phyloP scores from a whole-genome alignment of 345 rosid genomes.

The Gossypium australe region DNA sequence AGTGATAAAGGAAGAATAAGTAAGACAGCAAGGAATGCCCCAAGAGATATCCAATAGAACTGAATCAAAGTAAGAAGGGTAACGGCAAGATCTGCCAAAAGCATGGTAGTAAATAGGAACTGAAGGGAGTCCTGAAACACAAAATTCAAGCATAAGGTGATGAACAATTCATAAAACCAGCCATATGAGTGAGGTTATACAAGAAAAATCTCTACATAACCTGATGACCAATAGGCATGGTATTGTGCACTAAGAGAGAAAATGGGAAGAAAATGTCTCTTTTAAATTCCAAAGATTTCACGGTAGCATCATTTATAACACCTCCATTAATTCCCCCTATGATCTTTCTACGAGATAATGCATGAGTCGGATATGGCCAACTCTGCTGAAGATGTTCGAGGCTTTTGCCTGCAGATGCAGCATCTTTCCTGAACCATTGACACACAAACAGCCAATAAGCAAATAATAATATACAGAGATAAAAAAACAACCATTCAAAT shows the following conservation, averaged over 20 bases:
- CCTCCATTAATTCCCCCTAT: conserved; percentile 89
- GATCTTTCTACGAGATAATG: conserved; percentile 70
- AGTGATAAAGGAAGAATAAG: conserved; percentile 83
- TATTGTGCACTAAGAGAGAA: conserved; percentile 71
- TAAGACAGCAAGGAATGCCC: conserved; percentile 74
- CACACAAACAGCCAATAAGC: conserved; percentile 17
- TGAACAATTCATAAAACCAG: neutral
- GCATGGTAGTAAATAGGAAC: conserved; percentile 69
- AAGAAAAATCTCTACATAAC: conserved; percentile 30
- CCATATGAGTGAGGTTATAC: neutral
- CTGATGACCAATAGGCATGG: conserved; percentile 91
- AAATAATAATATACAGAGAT: neutral
- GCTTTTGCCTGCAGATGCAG: conserved; percentile 39
- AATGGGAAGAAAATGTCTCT: conserved; percentile 72
- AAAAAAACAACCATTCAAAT: neutral
- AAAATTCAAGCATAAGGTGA: conserved; percentile 9
- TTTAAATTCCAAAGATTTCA: conserved; percentile 64
- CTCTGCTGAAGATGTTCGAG: conserved; percentile 52
- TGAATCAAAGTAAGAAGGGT: conserved; percentile 79
- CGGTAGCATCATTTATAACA: conserved; percentile 57
- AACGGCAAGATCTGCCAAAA: conserved; percentile 76
- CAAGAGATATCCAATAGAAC: conserved; percentile 89
- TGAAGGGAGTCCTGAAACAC: conserved; percentile 69
- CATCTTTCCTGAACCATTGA: conserved; percentile 44
- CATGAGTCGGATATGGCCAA: conserved; percentile 50